Conservation (phyloP, 2,329 filamentous ascomycete species). For the Stachybotrys chlorohalonatus region DNA sequence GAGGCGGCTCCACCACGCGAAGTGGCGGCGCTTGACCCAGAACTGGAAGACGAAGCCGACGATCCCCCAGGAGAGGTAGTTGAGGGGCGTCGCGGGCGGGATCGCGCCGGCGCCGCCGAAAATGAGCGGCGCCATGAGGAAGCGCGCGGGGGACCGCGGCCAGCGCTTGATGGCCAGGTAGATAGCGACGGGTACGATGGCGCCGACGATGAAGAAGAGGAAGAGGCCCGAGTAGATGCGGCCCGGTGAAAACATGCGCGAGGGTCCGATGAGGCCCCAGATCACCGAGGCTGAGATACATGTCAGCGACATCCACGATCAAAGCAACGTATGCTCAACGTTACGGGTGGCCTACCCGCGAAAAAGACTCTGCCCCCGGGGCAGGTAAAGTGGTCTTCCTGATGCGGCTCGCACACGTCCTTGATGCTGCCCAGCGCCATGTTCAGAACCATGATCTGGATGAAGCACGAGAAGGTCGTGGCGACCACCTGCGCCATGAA, state of each 20-base stretch:
- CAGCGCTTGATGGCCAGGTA: slow-evolving; percentile 40
- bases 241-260: slow-evolving; percentile 53
- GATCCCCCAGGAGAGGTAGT: slow-evolving; percentile 65
- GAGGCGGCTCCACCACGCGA: slow-evolving; percentile 64
- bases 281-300: slow-evolving; percentile 46
- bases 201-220: slow-evolving; percentile 49
- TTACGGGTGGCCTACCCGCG: slow-evolving; percentile 30
- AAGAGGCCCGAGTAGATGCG: slow-evolving; percentile 54
- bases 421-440: slow-evolving; percentile 52
- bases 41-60: slow-evolving; percentile 65
- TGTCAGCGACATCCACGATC: neutral
- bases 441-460: slow-evolving; percentile 58
- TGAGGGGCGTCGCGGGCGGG: slow-evolving; percentile 61
- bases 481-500: slow-evolving; percentile 59
- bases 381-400: slow-evolving; percentile 52
- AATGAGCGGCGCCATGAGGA: slow-evolving; percentile 53
- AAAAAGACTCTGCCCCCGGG: slow-evolving; percentile 57
- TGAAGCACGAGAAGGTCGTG: slow-evolving; percentile 56
- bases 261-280: slow-evolving; percentile 57
- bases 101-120: slow-evolving; percentile 51
- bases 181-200: slow-evolving; percentile 40
- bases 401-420: slow-evolving; percentile 50
- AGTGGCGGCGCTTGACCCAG: slow-evolving; percentile 52
- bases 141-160: slow-evolving; percentile 39
- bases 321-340: neutral